Evolutionary conservation across 768 basidiomycete species (phyloP).

Genomic region (Rhizopogon roseolus): DNA sequence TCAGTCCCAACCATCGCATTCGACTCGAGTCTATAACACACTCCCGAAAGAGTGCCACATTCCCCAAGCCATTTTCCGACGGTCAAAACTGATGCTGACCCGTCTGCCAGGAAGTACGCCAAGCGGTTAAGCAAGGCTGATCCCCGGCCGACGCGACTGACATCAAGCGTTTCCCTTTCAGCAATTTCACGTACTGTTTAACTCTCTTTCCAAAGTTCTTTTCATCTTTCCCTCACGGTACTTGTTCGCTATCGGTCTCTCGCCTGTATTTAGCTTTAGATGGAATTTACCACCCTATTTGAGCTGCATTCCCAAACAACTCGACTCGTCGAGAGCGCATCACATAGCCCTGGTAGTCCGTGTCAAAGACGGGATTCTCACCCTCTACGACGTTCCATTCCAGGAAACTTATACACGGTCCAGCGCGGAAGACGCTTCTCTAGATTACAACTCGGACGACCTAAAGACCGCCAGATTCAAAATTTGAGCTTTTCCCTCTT

Average conservation of each 20-base stretch:
- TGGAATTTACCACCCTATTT: slow-evolving; percentile 78
- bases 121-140: slow-evolving; percentile 47
- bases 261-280: slow-evolving; percentile 82
- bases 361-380: slow-evolving; percentile 66
- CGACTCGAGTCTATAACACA: slow-evolving; percentile 61
- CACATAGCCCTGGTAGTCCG: slow-evolving; percentile 58
- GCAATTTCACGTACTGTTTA: slow-evolving; percentile 80
- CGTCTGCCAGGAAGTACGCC: slow-evolving; percentile 51
- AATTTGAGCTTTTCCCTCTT: slow-evolving; percentile 83
- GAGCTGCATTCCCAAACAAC: slow-evolving; percentile 86
- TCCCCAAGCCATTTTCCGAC: slow-evolving; percentile 53
- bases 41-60: slow-evolving; percentile 53
- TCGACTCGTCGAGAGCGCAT: slow-evolving; percentile 75
- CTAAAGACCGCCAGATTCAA: slow-evolving; percentile 63
- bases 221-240: slow-evolving; percentile 82
- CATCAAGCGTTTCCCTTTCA: slow-evolving; percentile 76
- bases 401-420: slow-evolving; percentile 76
- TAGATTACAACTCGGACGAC: slow-evolving; percentile 73
- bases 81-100: slow-evolving; percentile 67
- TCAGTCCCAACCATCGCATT: slow-evolving; percentile 55
- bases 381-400: slow-evolving; percentile 78
- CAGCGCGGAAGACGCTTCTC: slow-evolving; percentile 69
- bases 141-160: slow-evolving; percentile 54
- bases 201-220: slow-evolving; percentile 80
- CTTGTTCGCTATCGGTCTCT: slow-evolving; percentile 83